phyloP scores from a whole-genome alignment of 257 asterid species.

The Solanum sitiens region DNA sequence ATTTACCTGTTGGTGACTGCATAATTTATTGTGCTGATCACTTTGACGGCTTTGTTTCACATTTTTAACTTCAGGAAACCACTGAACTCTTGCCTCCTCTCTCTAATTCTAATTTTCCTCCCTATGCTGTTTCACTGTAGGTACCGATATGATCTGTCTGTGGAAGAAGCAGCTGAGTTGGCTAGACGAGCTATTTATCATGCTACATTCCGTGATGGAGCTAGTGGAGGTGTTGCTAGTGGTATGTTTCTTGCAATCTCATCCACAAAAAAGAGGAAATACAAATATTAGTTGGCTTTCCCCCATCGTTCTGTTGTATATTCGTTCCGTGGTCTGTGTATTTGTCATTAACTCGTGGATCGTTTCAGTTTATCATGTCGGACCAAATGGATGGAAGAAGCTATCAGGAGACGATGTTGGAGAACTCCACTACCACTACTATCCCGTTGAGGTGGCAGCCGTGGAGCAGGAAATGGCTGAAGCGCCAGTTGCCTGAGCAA shows the following conservation, averaged over 20 bases:
- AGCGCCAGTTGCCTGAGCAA: slow-evolving; percentile 29
- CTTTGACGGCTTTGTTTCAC: not conserved
- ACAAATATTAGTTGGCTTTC: not conserved
- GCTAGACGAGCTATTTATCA: slow-evolving; percentile 81
- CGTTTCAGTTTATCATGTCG: slow-evolving; percentile 63
- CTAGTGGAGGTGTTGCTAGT: slow-evolving; percentile 84
- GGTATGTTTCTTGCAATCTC: slow-evolving; percentile 22
- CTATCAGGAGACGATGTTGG: slow-evolving; percentile 88
- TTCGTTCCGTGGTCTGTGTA: not conserved
- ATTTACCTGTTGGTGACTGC: not conserved
- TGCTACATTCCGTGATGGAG: slow-evolving; percentile 87
- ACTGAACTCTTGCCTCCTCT: not conserved
- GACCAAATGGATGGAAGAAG: slow-evolving; percentile 84
- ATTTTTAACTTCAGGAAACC: not conserved
- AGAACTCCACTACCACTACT: slow-evolving; percentile 65
- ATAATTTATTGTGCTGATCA: not conserved
- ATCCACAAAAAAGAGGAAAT: not conserved
- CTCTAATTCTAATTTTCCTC: not conserved
- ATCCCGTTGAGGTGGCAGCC: slow-evolving; percentile 51
- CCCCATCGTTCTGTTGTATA: not conserved
- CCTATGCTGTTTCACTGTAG: slow-evolving; percentile 13
- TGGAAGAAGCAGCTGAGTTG: slow-evolving; percentile 79
- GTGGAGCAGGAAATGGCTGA: slow-evolving; percentile 86
- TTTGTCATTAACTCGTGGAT: not conserved
- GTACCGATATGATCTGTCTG: slow-evolving; percentile 50